phyloP scores from a whole-genome alignment of 345 rosid genomes.

The Euphorbia lathyris region DNA sequence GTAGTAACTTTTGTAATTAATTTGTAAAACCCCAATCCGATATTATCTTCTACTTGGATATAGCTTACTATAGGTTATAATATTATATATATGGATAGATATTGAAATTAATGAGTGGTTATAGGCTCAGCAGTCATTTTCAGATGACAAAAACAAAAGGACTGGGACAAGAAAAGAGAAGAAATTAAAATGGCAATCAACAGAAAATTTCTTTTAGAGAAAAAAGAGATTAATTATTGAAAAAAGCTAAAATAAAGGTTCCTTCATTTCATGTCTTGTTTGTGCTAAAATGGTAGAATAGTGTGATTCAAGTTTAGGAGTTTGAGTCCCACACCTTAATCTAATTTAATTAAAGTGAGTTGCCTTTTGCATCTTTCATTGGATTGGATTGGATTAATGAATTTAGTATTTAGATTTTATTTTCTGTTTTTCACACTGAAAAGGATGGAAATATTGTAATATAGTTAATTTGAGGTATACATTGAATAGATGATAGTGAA shows the following conservation, averaged over 20 bases:
- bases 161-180: too few species aligned
- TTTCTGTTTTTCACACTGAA: not conserved
- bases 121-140: not conserved
- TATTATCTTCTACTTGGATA: too few species aligned
- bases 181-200: too few species aligned
- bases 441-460: not conserved
- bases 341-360: constrained; percentile 20
- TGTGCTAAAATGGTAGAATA: constrained; percentile 4
- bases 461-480: not conserved
- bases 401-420: constrained; percentile 8
- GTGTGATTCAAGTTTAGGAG: constrained; percentile 9
- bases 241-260: constrained; percentile 5
- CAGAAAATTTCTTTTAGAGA: not conserved
- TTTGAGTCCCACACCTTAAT: constrained; percentile 37
- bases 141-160: not conserved
- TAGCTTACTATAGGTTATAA: too few species aligned
- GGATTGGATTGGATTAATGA: constrained; percentile 11
- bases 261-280: not conserved
- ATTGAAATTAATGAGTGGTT: too few species aligned
- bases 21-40: too few species aligned
- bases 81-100: too few species aligned
- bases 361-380: constrained; percentile 13
- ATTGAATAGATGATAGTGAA: not conserved
- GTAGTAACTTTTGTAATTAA: too few species aligned
- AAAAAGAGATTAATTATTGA: constrained; percentile 5